Conservation (phyloP, 768 basidiomycete species). For the Russula compacta region DNA sequence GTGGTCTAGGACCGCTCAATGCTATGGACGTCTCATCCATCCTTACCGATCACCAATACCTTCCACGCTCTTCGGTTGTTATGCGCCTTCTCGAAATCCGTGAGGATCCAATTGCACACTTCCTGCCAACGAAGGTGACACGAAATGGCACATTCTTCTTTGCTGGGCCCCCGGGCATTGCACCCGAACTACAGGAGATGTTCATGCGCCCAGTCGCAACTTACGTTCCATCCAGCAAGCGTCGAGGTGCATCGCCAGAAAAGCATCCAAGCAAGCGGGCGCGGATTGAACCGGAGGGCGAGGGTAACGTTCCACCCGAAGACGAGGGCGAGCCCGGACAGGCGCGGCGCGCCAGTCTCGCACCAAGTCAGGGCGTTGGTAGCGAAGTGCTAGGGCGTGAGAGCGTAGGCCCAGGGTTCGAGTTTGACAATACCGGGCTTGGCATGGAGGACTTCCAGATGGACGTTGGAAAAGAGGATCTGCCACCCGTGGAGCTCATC, state of each 20-base stretch:
- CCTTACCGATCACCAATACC: conserved; percentile 70
- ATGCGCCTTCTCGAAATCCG: conserved; percentile 83
- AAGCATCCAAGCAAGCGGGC: conserved; percentile 49
- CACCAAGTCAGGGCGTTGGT: conserved; percentile 43
- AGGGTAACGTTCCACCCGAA: conserved; percentile 23
- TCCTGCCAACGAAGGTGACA: conserved; percentile 73
- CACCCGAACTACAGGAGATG: conserved; percentile 71
- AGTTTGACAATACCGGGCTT: conserved; percentile 49
- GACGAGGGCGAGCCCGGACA: conserved; percentile 61
- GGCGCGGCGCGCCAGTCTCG: conserved; percentile 59
- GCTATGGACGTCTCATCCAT: conserved; percentile 57
- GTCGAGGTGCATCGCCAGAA: conserved; percentile 50
- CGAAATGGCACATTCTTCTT: conserved; percentile 68
- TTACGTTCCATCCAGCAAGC: conserved; percentile 42
- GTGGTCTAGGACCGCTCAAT: conserved; percentile 44
- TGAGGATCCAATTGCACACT: conserved; percentile 75
- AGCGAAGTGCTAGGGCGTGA: conserved; percentile 45
- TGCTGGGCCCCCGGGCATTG: conserved; percentile 77
- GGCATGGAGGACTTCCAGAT: conserved; percentile 65
- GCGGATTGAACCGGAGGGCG: conserved; percentile 38
- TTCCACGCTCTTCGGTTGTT: conserved; percentile 76
- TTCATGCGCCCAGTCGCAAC: conserved; percentile 68
- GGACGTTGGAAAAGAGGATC: conserved; percentile 46
- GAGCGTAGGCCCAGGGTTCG: conserved; percentile 32
- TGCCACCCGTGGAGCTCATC: conserved; percentile 32